A percentile compares a stretch with the other conserved stretches of the same genome.
Evolutionary conservation across 2,329 filamentous ascomycete genomes (phyloP).

Genomic region (Clonostachys byssicola): DNA sequence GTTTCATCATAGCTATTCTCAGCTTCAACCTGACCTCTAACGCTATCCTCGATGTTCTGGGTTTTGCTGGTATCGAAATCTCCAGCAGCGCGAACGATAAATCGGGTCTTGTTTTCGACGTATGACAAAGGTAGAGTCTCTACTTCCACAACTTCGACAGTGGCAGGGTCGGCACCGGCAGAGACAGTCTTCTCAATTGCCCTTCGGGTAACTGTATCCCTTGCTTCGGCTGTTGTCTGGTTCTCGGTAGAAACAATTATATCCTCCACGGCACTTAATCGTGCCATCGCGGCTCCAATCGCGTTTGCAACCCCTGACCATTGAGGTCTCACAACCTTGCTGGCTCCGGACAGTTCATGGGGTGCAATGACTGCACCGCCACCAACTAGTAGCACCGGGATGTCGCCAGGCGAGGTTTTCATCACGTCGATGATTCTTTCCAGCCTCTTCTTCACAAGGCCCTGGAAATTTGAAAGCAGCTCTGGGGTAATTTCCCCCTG

Average conservation of each 20-base stretch:
- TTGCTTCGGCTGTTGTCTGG: conserved; percentile 26
- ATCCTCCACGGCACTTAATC: conserved; percentile 51
- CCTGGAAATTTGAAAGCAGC: conserved; percentile 30
- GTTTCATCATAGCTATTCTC: conserved; percentile 8
- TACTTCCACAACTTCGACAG: conserved; percentile 44
- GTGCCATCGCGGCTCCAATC: conserved; percentile 58
- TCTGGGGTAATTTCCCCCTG: conserved; percentile 18
- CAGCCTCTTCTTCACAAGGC: conserved; percentile 41
- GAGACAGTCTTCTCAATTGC: conserved; percentile 37
- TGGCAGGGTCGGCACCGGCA: conserved; percentile 36
- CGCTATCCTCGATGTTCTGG: background rate
- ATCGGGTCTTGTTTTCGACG: conserved; percentile 46
- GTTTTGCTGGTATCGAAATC: conserved; percentile 37
- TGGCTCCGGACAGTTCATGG: conserved; percentile 48
- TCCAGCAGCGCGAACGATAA: conserved; percentile 56
- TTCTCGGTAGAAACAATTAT: conserved; percentile 42
- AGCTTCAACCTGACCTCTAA: background rate
- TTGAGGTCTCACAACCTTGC: conserved; percentile 48
- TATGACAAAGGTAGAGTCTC: conserved; percentile 51
- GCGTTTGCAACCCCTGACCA: conserved; percentile 61
- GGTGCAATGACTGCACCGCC: conserved; percentile 58
- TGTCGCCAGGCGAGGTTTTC: conserved; percentile 56
- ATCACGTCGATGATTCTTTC: conserved; percentile 56
- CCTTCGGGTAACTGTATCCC: conserved; percentile 29
- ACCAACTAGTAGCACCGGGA: conserved; percentile 58